Evolutionary conservation across 768 basidiomycete species (phyloP).

Genomic region (Phanerochaete sordida): DNA sequence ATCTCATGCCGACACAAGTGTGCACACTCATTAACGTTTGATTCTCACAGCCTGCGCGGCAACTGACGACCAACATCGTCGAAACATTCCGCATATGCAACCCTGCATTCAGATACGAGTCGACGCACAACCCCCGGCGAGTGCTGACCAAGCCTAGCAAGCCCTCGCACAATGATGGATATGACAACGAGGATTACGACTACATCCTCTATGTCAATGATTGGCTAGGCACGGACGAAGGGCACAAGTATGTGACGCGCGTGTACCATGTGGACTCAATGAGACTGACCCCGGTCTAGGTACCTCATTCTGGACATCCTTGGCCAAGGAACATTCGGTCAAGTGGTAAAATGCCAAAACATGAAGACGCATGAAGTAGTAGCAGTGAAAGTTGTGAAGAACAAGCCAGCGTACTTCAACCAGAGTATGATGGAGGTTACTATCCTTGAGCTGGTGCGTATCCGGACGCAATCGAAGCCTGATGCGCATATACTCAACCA

Average conservation of each 20-base stretch:
- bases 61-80: slow-evolving; percentile 81
- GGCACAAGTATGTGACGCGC: slow-evolving; percentile 73
- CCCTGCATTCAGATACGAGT: slow-evolving; percentile 92
- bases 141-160: slow-evolving; percentile 98
- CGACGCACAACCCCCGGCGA: slow-evolving; percentile 89
- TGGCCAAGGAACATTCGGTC: slow-evolving; percentile 98
- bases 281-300: slow-evolving; percentile 35
- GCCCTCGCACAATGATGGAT: slow-evolving; percentile 92
- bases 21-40: not conserved
- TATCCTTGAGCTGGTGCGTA: slow-evolving; percentile 87
- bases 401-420: slow-evolving; percentile 99
- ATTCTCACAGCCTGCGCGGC: slow-evolving; percentile 47
- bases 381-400: slow-evolving; percentile 99
- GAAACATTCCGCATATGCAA: slow-evolving; percentile 96
- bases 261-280: slow-evolving; percentile 8
- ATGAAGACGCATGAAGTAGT: slow-evolving; percentile 99
- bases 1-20: slow-evolving; percentile 1
- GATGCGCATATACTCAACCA: not conserved
- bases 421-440: slow-evolving; percentile 99
- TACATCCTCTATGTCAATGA: slow-evolving; percentile 99
- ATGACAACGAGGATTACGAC: slow-evolving; percentile 98
- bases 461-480: not conserved
- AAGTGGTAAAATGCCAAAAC: slow-evolving; percentile 99
- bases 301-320: slow-evolving; percentile 98
- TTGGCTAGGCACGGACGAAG: slow-evolving; percentile 90